Percentiles rank a stretch among this genome's conserved stretches.
Conservation (phyloP, 2,329 filamentous ascomycete species). For the Sporothrix variecibatus region DNA sequence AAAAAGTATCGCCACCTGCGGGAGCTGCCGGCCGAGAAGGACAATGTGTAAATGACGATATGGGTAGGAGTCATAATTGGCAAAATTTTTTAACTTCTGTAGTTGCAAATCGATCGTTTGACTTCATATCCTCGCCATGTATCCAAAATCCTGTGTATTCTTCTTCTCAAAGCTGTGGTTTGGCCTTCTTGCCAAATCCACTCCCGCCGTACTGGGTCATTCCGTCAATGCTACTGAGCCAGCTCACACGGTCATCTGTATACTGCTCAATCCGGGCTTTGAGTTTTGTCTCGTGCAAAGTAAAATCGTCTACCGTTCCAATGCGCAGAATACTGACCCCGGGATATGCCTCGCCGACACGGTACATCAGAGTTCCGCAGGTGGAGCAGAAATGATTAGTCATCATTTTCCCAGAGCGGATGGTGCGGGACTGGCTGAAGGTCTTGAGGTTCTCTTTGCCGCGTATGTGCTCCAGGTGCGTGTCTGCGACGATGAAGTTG, state of each 20-base stretch:
- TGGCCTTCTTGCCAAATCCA: not conserved
- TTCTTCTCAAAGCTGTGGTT: not conserved
- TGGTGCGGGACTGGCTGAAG: slow-evolving; percentile 51
- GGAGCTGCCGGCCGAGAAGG: not conserved
- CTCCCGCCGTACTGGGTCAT: not conserved
- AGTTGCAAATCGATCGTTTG: too few relatives aligned
- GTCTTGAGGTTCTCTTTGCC: slow-evolving; percentile 53
- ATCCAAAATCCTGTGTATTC: too few relatives aligned
- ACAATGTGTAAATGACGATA: not conserved
- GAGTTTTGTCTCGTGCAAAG: slow-evolving; percentile 50
- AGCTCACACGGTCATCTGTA: slow-evolving; percentile 45
- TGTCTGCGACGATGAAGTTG: slow-evolving; percentile 55
- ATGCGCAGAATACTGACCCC: slow-evolving; percentile 41
- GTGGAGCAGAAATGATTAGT: slow-evolving; percentile 62
- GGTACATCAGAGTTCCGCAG: slow-evolving; percentile 59
- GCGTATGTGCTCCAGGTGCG: slow-evolving; percentile 50
- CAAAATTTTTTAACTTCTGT: too few relatives aligned
- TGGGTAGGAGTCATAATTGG: too few relatives aligned
- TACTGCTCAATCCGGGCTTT: slow-evolving; percentile 50
- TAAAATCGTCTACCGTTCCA: slow-evolving; percentile 36
- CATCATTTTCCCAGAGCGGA: slow-evolving; percentile 53
- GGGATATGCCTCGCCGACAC: slow-evolving; percentile 43
- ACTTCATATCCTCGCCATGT: too few relatives aligned
- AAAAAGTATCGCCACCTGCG: not conserved
- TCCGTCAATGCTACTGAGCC: slow-evolving; percentile 18